These are phyloP conservation scores for Themeda triandra DNA, from an alignment of 176 grass and related monocot genomes.

Conservation along the genomic window DNA sequence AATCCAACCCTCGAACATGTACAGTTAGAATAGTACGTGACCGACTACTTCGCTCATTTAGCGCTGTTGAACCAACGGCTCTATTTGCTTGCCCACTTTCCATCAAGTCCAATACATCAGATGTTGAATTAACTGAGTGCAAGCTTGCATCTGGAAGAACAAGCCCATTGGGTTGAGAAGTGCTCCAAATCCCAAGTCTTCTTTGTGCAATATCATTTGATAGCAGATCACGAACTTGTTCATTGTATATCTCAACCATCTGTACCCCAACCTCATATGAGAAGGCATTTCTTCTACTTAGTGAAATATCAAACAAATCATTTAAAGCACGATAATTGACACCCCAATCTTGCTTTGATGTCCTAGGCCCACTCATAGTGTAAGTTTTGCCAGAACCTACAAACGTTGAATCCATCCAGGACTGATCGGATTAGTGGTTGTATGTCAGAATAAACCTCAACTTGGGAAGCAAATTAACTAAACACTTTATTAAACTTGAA, in stretches of 20 bases:
- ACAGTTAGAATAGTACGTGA: slow-evolving; percentile 91
- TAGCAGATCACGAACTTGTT: slow-evolving; percentile 94
- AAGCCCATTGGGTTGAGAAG: slow-evolving; percentile 86
- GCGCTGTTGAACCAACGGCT: slow-evolving; percentile 82
- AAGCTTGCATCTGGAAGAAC: slow-evolving; percentile 88
- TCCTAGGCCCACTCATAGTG: slow-evolving; percentile 93
- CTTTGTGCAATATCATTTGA: slow-evolving; percentile 82
- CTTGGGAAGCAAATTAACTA: no score
- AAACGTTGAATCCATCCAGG: slow-evolving; percentile 88
- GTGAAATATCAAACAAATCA: slow-evolving; percentile 92
- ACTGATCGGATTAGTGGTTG: slow-evolving; percentile 66
- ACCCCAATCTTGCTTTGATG: slow-evolving; percentile 86
- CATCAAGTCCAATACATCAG: slow-evolving; percentile 91
- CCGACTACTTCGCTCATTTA: slow-evolving; percentile 97
- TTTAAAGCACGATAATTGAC: slow-evolving; percentile 96
- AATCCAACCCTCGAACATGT: slow-evolving; percentile 85
- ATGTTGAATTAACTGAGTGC: slow-evolving; percentile 76
- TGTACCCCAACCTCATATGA: slow-evolving; percentile 91
- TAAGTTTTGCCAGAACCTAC: slow-evolving; percentile 99
- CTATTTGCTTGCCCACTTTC: slow-evolving; percentile 87
- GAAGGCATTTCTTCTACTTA: slow-evolving; percentile 73
- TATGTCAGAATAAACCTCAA: no score
- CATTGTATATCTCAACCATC: slow-evolving; percentile 99
- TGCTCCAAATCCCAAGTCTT: slow-evolving; percentile 87
- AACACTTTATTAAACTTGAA: no score